These are phyloP conservation scores for Didymellaceae sp. DNA, from an alignment of 2,329 filamentous ascomycete species.

Conservation along the genomic window DNA sequence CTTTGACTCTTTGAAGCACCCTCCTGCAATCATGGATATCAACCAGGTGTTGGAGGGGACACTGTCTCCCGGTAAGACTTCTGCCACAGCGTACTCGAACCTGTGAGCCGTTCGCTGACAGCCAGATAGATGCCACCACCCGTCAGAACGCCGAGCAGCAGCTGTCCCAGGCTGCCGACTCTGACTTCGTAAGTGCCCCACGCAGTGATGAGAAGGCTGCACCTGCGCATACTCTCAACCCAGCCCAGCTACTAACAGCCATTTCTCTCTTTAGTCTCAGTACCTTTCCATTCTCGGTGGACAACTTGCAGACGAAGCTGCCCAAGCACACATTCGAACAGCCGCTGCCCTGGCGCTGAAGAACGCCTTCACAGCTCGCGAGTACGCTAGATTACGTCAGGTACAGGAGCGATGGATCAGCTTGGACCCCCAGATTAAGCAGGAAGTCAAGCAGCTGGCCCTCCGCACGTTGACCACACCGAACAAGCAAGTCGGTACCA, in stretches of 20 bases:
- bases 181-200: conserved; percentile 80
- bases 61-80: conserved; percentile 82
- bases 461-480: conserved; percentile 82
- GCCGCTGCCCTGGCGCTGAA: conserved; percentile 96
- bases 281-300: conserved; percentile 85
- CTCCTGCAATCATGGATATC: conserved; percentile 81
- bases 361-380: conserved; percentile 96
- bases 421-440: conserved; percentile 81
- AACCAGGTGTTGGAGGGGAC: conserved; percentile 97
- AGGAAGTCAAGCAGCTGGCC: conserved; percentile 86
- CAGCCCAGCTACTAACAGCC: conserved; percentile 40
- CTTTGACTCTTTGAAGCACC: conserved; percentile 32
- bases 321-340: conserved; percentile 82
- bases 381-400: conserved; percentile 83
- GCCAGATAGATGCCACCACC: conserved; percentile 77
- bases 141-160: conserved; percentile 94
- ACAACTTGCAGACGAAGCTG: conserved; percentile 89
- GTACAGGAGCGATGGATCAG: conserved; percentile 93
- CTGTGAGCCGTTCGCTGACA: conserved; percentile 44
- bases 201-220: conserved; percentile 28
- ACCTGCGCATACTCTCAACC: conserved; percentile 18
- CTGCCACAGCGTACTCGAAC: conserved; percentile 17
- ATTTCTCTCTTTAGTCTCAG: conserved; percentile 67
- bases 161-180: conserved; percentile 88
- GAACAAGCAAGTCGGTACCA: conserved; percentile 83